phyloP scores from a whole-genome alignment of 140 eudicot species.

The Ambrosia hybrid region DNA sequence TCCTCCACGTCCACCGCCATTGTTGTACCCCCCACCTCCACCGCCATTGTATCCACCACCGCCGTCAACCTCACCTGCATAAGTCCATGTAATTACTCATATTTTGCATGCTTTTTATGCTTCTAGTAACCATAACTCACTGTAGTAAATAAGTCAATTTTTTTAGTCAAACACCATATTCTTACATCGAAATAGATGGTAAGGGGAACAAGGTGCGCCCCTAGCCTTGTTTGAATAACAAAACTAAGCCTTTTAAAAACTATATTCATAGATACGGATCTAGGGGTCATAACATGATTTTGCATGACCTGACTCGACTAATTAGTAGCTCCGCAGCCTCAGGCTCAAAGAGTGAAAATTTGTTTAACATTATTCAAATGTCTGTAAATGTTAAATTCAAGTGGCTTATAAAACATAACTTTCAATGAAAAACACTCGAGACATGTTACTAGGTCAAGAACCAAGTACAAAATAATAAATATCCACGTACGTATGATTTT shows the following conservation, averaged over 20 bases:
- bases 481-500: no score
- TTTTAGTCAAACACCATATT: neutral
- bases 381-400: neutral
- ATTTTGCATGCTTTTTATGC: neutral
- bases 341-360: no score
- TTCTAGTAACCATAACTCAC: neutral
- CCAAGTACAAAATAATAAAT: no score
- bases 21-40: neutral
- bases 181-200: no score
- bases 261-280: no score
- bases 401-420: neutral
- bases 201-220: no score
- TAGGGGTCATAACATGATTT: no score
- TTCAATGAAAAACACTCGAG: neutral
- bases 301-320: no score
- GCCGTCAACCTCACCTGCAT: constrained; percentile 22
- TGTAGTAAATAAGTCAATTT: neutral
- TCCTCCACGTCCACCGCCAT: neutral
- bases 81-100: neutral
- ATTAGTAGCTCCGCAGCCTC: no score
- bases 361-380: neutral
- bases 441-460: no score
- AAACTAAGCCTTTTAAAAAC: no score
- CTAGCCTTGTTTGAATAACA: no score
- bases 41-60: neutral